Evolutionary conservation across 2,329 filamentous ascomycete species (phyloP).

Genomic region (Phyllosticta citriasiana): DNA sequence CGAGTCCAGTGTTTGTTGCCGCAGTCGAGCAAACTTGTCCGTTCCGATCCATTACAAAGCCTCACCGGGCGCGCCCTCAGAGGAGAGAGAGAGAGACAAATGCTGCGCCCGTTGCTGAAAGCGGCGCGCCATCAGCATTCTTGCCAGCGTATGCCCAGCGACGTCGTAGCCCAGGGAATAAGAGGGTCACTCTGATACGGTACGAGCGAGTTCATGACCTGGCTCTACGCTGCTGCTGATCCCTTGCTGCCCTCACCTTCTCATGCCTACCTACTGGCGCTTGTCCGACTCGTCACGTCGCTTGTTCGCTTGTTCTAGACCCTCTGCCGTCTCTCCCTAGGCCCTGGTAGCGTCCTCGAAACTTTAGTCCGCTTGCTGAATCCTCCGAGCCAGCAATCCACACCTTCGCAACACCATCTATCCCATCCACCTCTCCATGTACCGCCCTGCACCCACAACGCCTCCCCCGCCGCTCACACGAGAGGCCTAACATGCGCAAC

Average conservation of each 20-base stretch:
- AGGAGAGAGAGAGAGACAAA: neutral
- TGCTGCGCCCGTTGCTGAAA: neutral
- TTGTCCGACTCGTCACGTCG: neutral
- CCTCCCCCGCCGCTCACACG: too few species aligned
- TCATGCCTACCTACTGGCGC: neutral
- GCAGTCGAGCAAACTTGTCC: too few species aligned
- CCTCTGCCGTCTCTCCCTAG: neutral
- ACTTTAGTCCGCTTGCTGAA: neutral
- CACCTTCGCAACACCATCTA: neutral
- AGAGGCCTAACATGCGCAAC: conserved; percentile 5
- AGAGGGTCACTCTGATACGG: neutral
- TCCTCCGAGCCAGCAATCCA: neutral
- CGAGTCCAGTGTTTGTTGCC: too few species aligned
- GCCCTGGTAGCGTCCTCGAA: neutral
- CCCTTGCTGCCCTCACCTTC: neutral
- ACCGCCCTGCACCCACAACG: neutral
- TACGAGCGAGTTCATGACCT: neutral
- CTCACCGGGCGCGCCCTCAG: too few species aligned
- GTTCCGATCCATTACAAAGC: too few species aligned
- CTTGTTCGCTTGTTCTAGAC: neutral
- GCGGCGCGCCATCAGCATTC: too few species aligned
- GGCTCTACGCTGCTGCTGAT: neutral
- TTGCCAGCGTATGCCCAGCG: neutral
- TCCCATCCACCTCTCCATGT: neutral
- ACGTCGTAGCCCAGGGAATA: neutral